Evolutionary conservation across 1,284 basidiomycete genomes (phyloP).

Genomic region (Inonotus hispidus): DNA sequence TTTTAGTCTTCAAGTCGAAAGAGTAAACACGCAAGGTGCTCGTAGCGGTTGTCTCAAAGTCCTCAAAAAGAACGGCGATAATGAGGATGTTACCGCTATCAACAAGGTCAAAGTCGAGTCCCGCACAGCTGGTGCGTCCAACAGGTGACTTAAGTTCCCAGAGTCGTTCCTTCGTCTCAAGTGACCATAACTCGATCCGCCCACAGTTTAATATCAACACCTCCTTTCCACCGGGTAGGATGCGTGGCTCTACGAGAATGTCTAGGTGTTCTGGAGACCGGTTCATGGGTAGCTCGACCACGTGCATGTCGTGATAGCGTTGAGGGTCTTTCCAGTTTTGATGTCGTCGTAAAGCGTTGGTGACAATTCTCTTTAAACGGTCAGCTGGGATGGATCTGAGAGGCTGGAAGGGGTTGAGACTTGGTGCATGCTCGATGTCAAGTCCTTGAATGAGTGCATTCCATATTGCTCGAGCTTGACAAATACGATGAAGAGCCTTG

Average conservation of each 20-base stretch:
- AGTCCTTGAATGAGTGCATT: background rate
- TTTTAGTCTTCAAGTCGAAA: background rate
- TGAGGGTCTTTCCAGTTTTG: background rate
- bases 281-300: background rate
- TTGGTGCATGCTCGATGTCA: constrained; percentile 5
- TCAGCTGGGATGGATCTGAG: background rate
- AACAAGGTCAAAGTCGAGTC: background rate
- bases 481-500: background rate
- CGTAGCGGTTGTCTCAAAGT: background rate
- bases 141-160: background rate
- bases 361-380: background rate
- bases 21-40: constrained; percentile 1
- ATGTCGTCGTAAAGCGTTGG: background rate
- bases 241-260: constrained; percentile 4
- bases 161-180: background rate
- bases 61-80: background rate
- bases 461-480: constrained; percentile 1
- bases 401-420: background rate
- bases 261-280: background rate
- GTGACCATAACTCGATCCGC: constrained; percentile 5
- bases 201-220: constrained; percentile 1
- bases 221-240: constrained; percentile 5
- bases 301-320: background rate
- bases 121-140: background rate
- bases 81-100: background rate